phyloP scores from a whole-genome alignment of 2,329 filamentous ascomycete genomes.

The Canariomyces notabilis region DNA sequence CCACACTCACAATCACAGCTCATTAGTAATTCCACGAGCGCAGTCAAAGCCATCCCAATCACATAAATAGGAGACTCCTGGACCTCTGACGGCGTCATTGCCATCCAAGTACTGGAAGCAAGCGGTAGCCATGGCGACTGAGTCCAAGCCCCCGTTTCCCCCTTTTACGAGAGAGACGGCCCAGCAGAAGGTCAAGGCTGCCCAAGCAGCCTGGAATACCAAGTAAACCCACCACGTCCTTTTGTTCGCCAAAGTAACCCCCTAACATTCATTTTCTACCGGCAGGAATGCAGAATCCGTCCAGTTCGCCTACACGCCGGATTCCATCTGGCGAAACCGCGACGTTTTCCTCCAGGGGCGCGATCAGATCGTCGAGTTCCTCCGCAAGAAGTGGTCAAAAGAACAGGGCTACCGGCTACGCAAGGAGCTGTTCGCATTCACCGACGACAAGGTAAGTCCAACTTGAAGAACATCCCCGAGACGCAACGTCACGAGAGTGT shows the following conservation, averaged over 20 bases:
- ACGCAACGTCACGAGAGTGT: too few relatives aligned
- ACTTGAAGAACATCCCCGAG: background rate
- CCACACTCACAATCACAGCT: too few relatives aligned
- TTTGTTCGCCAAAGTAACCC: background rate
- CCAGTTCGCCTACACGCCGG: constrained; percentile 67
- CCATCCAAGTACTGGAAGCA: background rate
- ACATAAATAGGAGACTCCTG: background rate
- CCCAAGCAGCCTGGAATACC: constrained; percentile 79
- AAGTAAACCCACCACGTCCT: constrained; percentile 39
- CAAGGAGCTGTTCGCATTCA: constrained; percentile 80
- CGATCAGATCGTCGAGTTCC: constrained; percentile 60
- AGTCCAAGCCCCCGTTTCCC: constrained; percentile 48
- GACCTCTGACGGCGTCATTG: background rate
- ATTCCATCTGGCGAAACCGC: constrained; percentile 78
- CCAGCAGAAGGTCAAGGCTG: constrained; percentile 71
- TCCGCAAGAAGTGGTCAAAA: constrained; percentile 67
- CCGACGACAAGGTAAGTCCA: constrained; percentile 51
- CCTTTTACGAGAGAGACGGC: constrained; percentile 73
- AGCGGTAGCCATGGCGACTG: constrained; percentile 22
- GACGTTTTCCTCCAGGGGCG: constrained; percentile 64
- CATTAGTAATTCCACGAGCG: too few relatives aligned
- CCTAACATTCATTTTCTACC: background rate
- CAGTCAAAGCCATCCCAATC: background rate
- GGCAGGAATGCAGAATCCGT: constrained; percentile 58
- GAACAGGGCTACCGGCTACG: constrained; percentile 69